Evolutionary conservation across 768 basidiomycete species (phyloP), one percentile per base, ranked within the genome.

Genomic region (Trametes elegans): DNA sequence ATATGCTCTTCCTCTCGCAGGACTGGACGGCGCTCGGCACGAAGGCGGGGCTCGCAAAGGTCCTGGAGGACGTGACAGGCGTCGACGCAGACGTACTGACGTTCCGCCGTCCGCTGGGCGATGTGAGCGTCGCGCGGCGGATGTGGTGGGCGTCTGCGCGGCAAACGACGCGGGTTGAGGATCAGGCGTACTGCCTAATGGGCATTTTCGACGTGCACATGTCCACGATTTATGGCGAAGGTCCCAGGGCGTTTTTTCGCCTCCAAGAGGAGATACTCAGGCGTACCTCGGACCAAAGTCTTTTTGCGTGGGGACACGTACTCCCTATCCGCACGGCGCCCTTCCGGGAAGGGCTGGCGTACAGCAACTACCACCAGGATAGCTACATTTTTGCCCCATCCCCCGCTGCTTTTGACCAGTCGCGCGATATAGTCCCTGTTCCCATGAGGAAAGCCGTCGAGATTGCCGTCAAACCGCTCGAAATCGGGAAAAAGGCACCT

Each of bases 71-170:
- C 32, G 49, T 58, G 39, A 52, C 57, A 3, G 57, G 57, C 18
- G 40, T 58, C 14, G 57, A 58, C 28, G 51, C 57, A 6, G 57
- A 58, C 39, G 46, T 58, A 8, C 46, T 58, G 14, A 53, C 51
- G 26, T 53, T 53, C 46, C 57, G 57, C 19, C 57, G 51, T 34
- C 14, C 26, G 7, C 32, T 58, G 8, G 39, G 39, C n/a, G 46
- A 53, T 27, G 57, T 58, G 46, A 58, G 57, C 51, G 57, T 58
- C 39, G 57, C 57, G 1, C 50, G 57, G 7, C 57, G 57, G 1
- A 60, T 60, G 58, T 49, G 36, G 45, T 60, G 58, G 58, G 58
- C 58, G 32, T 55, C 58, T 1, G 24, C 18, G 13, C 53, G 58
- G 2, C 27, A 34, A 13, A 52, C 58, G 49, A 60, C 58, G 0